Evolutionary conservation across 345 rosid genomes (phyloP).

Genomic region (Corchorus olitorius): DNA sequence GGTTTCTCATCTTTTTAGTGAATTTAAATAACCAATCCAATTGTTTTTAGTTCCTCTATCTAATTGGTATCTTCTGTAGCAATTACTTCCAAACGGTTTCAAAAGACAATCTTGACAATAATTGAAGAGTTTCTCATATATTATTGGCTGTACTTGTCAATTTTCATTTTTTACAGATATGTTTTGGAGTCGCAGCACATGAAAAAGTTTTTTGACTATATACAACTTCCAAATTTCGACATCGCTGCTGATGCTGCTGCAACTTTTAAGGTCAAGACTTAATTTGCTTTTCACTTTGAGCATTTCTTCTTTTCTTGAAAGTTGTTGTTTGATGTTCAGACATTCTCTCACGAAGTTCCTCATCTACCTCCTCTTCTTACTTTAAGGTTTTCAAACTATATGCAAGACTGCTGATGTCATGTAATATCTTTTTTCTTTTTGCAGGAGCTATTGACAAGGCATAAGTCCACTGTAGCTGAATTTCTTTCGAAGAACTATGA

Average conservation of each 20-base stretch:
- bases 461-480: slow-evolving; percentile 96
- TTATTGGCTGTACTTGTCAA: not conserved
- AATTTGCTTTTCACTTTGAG: slow-evolving; percentile 7
- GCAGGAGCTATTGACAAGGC: slow-evolving; percentile 97
- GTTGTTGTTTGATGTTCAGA: not conserved
- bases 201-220: slow-evolving; percentile 88
- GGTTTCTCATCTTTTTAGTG: not conserved
- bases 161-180: slow-evolving; percentile 51
- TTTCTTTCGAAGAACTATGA: slow-evolving; percentile 92
- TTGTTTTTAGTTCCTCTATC: not conserved
- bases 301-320: not conserved
- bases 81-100: not conserved
- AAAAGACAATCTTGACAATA: not conserved
- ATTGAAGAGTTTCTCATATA: slow-evolving; percentile 4
- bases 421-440: slow-evolving; percentile 22
- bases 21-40: not conserved
- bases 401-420: slow-evolving; percentile 21
- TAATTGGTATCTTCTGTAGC: too few species aligned
- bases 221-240: slow-evolving; percentile 95
- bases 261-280: slow-evolving; percentile 76
- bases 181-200: slow-evolving; percentile 83
- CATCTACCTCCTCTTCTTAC: not conserved
- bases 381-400: slow-evolving; percentile 8
- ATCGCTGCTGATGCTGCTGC: slow-evolving; percentile 99
- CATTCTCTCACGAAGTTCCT: not conserved